phyloP scores from a whole-genome alignment of 805 yeast species.

The Vanderwaltozyma yarrowii region DNA sequence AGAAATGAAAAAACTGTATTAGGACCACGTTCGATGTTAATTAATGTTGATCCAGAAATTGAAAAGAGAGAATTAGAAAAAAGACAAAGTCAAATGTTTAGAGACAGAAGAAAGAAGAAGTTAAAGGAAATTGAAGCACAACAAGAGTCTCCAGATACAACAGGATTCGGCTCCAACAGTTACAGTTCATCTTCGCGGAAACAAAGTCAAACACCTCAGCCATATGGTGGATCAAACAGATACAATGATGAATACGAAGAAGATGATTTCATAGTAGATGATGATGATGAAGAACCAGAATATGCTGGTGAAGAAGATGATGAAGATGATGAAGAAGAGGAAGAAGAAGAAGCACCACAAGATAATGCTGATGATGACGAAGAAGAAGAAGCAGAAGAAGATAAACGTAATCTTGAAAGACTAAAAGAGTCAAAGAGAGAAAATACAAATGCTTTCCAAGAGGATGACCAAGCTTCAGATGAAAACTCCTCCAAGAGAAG shows the following conservation, averaged over 20 bases:
- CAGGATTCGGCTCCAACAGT: slow-evolving; percentile 8
- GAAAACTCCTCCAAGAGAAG: slow-evolving; percentile 22
- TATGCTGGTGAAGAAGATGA: slow-evolving; percentile 21
- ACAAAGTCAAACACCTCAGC: slow-evolving; percentile 3
- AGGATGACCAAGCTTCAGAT: slow-evolving; percentile 19
- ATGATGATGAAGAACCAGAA: slow-evolving; percentile 26
- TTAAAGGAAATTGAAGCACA: slow-evolving; percentile 46
- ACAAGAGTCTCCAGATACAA: slow-evolving; percentile 35
- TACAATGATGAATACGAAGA: slow-evolving; percentile 25
- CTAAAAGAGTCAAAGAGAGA: slow-evolving; percentile 43
- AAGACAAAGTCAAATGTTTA: slow-evolving; percentile 51
- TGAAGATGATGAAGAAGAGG: slow-evolving; percentile 24
- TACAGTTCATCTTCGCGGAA: slow-evolving; percentile 8
- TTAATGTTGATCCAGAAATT: slow-evolving; percentile 55
- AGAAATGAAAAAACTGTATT: slow-evolving; percentile 27
- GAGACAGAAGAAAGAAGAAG: slow-evolving; percentile 55
- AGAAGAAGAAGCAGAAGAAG: slow-evolving; percentile 34
- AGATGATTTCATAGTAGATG: slow-evolving; percentile 29
- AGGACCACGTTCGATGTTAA: slow-evolving; percentile 33
- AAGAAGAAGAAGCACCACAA: slow-evolving; percentile 31
- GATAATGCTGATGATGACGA: slow-evolving; percentile 38
- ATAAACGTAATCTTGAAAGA: slow-evolving; percentile 47
- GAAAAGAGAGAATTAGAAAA: slow-evolving; percentile 60
- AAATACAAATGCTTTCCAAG: slow-evolving; percentile 42
- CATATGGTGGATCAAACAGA: slow-evolving; percentile 9